Evolutionary conservation across 805 yeast genomes (phyloP).

Genomic region (Yarrowia sp.): DNA sequence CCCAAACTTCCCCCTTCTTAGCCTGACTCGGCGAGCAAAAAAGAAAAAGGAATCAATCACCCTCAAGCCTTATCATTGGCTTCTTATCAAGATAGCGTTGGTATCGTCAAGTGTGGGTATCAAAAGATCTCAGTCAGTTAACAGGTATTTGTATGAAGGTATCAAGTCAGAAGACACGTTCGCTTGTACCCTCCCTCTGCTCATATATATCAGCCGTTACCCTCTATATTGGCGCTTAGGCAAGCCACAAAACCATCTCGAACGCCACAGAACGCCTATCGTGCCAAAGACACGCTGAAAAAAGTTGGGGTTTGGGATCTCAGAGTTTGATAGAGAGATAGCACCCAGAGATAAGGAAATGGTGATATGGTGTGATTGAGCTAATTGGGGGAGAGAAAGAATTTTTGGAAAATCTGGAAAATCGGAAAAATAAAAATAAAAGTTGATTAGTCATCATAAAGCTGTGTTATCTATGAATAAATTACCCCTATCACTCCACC

Average conservation of each 20-base stretch:
- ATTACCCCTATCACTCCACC: neutral
- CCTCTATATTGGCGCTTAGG: slow-evolving; percentile 30
- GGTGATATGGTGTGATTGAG: slow-evolving; percentile 29
- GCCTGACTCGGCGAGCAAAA: slow-evolving; percentile 31
- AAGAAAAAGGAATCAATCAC: neutral
- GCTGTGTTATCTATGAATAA: neutral
- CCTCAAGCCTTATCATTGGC: slow-evolving; percentile 4
- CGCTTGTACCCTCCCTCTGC: neutral
- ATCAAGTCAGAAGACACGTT: too few relatives aligned
- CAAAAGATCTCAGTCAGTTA: too few relatives aligned
- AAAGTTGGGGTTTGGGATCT: neutral
- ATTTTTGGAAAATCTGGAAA: neutral
- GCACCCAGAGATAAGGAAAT: neutral
- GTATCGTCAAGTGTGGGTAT: neutral
- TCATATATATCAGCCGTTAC: slow-evolving; percentile 17
- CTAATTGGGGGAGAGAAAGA: neutral
- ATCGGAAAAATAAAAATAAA: too few relatives aligned
- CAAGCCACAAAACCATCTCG: slow-evolving; percentile 26
- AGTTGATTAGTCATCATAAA: neutral
- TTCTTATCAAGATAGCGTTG: slow-evolving; percentile 11
- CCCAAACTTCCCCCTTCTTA: neutral
- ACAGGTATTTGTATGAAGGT: too few relatives aligned
- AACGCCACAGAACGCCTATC: slow-evolving; percentile 13
- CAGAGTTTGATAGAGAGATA: neutral
- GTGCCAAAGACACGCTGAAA: neutral